Evolutionary conservation across 2,329 filamentous ascomycete species (phyloP).

Genomic region (Verticillium nubilum): DNA sequence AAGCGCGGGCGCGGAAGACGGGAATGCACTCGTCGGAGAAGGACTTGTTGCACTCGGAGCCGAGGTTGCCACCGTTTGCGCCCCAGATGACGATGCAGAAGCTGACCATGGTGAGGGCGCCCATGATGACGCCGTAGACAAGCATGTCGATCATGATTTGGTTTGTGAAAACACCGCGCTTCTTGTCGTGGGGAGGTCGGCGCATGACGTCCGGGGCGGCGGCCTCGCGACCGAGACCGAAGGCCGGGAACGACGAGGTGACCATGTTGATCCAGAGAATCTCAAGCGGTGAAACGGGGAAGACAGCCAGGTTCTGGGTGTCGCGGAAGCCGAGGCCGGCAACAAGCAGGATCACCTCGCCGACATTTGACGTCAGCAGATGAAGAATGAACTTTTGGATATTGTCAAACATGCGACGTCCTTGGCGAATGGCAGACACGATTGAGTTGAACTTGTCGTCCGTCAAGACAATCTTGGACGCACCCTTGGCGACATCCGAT

Average conservation of each 20-base stretch:
- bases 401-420: conserved; percentile 80
- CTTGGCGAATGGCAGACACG: conserved; percentile 76
- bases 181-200: conserved; percentile 68
- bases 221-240: conserved; percentile 77
- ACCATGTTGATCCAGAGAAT: conserved; percentile 96
- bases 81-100: conserved; percentile 63
- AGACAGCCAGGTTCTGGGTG: conserved; percentile 64
- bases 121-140: conserved; percentile 75
- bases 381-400: conserved; percentile 85
- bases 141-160: conserved; percentile 76
- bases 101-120: conserved; percentile 57
- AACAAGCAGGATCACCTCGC: conserved; percentile 75
- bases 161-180: conserved; percentile 67
- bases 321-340: conserved; percentile 82
- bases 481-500: conserved; percentile 80
- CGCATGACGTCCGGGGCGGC: conserved; percentile 73
- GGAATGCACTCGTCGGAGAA: conserved; percentile 51
- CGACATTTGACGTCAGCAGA: conserved; percentile 74
- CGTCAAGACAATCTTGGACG: conserved; percentile 74
- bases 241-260: conserved; percentile 80
- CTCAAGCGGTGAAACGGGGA: conserved; percentile 78
- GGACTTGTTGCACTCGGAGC: conserved; percentile 55
- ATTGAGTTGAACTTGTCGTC: conserved; percentile 89
- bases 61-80: conserved; percentile 49
- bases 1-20: conserved; percentile 66